Evolutionary conservation across 768 basidiomycete genomes (phyloP).

Genomic region (Boletus rufocinnamomeus): DNA sequence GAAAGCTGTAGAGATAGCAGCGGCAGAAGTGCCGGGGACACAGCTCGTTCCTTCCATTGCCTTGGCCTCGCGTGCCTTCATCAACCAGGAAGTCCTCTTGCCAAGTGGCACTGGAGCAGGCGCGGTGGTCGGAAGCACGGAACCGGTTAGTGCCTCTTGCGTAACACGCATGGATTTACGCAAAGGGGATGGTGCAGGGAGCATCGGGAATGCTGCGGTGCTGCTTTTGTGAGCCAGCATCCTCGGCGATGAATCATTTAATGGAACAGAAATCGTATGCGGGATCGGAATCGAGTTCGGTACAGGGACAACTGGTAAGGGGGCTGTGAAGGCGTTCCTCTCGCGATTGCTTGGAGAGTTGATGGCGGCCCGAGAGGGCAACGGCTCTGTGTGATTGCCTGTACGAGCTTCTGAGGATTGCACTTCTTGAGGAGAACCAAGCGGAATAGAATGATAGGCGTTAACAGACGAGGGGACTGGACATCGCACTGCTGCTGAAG

Average conservation of each 20-base stretch:
- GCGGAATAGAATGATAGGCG: conserved; percentile 41
- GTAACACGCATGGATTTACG: conserved; percentile 63
- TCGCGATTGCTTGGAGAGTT: conserved; percentile 9
- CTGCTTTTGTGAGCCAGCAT: conserved; percentile 41
- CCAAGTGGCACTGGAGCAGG: conserved; percentile 42
- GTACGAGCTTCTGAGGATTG: conserved; percentile 1
- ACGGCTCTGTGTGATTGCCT: conserved; percentile 22
- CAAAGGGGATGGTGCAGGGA: conserved; percentile 68
- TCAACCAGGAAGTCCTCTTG: conserved; percentile 80
- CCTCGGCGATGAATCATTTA: conserved; percentile 36
- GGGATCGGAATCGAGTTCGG: conserved; percentile 10
- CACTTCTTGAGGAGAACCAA: conserved; percentile 37
- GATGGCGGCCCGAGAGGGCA: conserved; percentile 13
- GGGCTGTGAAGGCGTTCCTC: conserved; percentile 28
- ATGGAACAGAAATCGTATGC: conserved; percentile 35
- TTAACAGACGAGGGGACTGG: conserved; percentile 34
- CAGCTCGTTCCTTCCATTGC: conserved; percentile 54
- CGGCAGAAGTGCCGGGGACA: conserved; percentile 21
- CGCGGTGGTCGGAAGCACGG: conserved; percentile 39
- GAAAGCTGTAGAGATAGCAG: conserved; percentile 3
- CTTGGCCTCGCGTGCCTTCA: conserved; percentile 73
- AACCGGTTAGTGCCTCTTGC: conserved; percentile 45
- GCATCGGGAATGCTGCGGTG: conserved; percentile 53
- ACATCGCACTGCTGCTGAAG: conserved; percentile 20
- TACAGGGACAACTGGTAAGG: conserved; percentile 21